Base-by-base conservation (phyloP, 352 stramenopile species). In the Phytophthora melonis region DNA sequence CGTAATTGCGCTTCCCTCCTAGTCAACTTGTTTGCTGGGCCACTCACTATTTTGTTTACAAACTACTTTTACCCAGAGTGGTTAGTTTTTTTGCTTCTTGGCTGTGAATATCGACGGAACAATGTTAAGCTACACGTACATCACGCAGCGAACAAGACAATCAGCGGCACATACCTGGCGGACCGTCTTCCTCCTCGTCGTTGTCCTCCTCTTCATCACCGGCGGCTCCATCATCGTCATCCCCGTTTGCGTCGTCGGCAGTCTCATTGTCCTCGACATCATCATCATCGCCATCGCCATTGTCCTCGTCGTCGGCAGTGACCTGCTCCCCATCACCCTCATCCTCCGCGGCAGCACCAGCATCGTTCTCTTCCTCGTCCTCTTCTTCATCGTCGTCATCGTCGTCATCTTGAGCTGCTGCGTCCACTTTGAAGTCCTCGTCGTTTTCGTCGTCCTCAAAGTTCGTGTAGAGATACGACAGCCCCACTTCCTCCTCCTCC, bases 11-110 rank as follows among this genome's bases (percentile, higher is more conserved):
- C 23, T 25, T 25, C 23, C 23, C 13, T n/a, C 8, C 16, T 18
- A 14, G 32, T 49, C 56, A 58, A 30, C 3, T 16, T 13, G 45
- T 49, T 23, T 25, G 16, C 21, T 59, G 10, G 43, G 1, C 62
- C 45, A 63, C 64, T 63, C 43, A 53, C 59, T 64, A 66, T 66
- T 70, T 74, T n/a, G n/a, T 43, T 63, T 74, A 63, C 63, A 78
- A 45, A 39, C 36, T 74, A 68, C 59, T 72, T 68, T 63, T 70
- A 5, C 50, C 61, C 53, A 23, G 30, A 68, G 58, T 58, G 19
- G 45, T 74, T 80, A 90, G 34, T 87, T 88, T 74, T 88, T 90
- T 71, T 92, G 84, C 66, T 92, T 92, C 74, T 92, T 92, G 66
- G 75, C 84, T 92, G 45, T 30, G 41, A 11, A 36, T 30, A 30